phyloP scores from a whole-genome alignment of 352 stramenopile genomes.

The Phytopythium vexans region DNA sequence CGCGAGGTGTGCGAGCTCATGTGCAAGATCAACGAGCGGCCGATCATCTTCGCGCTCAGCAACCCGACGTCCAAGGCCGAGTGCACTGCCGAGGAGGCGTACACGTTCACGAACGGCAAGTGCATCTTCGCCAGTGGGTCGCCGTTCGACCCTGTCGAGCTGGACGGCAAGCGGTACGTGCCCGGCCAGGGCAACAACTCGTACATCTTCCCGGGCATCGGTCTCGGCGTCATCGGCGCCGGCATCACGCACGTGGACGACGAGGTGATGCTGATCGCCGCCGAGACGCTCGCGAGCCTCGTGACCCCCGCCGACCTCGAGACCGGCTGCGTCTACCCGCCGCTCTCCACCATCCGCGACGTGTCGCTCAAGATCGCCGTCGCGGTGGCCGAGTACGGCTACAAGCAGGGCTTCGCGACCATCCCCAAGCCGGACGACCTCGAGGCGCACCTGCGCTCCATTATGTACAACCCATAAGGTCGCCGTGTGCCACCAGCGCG shows the following conservation, averaged over 20 bases:
- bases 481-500: neutral
- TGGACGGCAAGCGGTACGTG: conserved; percentile 83
- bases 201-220: conserved; percentile 97
- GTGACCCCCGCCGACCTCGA: conserved; percentile 89
- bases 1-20: conserved; percentile 89
- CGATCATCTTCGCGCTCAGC: conserved; percentile 96
- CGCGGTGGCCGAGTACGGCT: conserved; percentile 86
- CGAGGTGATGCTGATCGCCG: conserved; percentile 81
- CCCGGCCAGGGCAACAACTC: conserved; percentile 94
- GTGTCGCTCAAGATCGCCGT: conserved; percentile 92
- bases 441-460: conserved; percentile 45
- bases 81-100: conserved; percentile 96
- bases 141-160: conserved; percentile 93
- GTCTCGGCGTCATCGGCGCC: conserved; percentile 90
- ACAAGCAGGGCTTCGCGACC: conserved; percentile 55
- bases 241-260: conserved; percentile 76
- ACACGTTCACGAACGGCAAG: conserved; percentile 94
- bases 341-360: conserved; percentile 88
- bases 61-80: conserved; percentile 97
- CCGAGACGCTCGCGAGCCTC: conserved; percentile 61
- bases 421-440: conserved; percentile 49
- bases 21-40: conserved; percentile 77
- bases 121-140: conserved; percentile 96
- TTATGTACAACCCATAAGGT: conserved; percentile 76
- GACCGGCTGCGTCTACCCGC: conserved; percentile 93